Evolutionary conservation across 345 rosid genomes (phyloP).

Genomic region (Eucalyptus grandis): DNA sequence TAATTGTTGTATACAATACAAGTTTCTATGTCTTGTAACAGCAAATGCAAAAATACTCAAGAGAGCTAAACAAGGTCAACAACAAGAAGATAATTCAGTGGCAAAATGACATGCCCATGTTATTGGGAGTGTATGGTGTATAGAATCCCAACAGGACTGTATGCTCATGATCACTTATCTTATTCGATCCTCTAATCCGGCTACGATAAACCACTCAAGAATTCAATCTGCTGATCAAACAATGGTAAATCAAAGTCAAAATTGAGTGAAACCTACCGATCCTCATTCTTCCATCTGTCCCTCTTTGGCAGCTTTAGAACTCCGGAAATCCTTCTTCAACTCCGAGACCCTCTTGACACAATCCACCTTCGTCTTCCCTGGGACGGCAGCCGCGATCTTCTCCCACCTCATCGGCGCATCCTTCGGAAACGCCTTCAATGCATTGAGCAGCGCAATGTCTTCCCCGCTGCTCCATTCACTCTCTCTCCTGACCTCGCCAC

Average conservation of each 20-base stretch:
- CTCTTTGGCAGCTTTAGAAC: conserved; percentile 55
- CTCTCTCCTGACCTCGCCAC: not conserved
- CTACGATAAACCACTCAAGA: not conserved
- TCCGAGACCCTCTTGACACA: conserved; percentile 84
- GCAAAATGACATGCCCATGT: not conserved
- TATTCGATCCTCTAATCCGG: not conserved
- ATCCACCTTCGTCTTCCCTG: conserved; percentile 67
- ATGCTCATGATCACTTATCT: not conserved
- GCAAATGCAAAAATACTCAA: not conserved
- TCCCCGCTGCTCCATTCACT: conserved; percentile 57
- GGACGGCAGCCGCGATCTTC: conserved; percentile 82
- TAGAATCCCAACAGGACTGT: not conserved
- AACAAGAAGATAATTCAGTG: not conserved
- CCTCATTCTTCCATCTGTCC: not conserved
- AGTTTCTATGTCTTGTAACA: not conserved
- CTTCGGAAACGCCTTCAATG: conserved; percentile 71
- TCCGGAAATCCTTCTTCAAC: conserved; percentile 65
- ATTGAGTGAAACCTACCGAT: not conserved
- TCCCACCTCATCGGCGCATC: conserved; percentile 92
- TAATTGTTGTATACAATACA: not conserved
- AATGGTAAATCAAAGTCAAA: not conserved
- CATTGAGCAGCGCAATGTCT: conserved; percentile 86
- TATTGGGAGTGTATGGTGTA: not conserved
- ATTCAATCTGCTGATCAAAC: not conserved
- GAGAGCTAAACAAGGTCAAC: not conserved